A percentile compares a stretch with the other conserved stretches of the same genome.
Evolutionary conservation across 495 filamentous ascomycete genomes (phyloP).

Genomic region (Penicillium arizonense): DNA sequence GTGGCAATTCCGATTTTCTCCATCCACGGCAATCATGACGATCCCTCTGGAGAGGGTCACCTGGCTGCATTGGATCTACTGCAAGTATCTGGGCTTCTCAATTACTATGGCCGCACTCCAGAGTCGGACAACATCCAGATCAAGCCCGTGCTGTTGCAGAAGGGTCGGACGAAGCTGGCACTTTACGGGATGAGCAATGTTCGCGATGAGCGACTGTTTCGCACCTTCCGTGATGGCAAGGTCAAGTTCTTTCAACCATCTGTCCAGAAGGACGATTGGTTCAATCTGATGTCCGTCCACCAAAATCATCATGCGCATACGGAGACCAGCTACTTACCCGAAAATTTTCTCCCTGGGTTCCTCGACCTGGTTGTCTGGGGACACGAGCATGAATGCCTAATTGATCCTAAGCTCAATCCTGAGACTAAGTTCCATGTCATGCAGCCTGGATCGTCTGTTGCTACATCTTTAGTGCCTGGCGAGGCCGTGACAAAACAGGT

Average conservation of each 20-base stretch:
- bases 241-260: constrained; percentile 89
- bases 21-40: constrained; percentile 98
- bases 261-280: constrained; percentile 87
- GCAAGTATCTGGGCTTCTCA: constrained; percentile 85
- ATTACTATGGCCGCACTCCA: constrained; percentile 92
- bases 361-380: constrained; percentile 94
- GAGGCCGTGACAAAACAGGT: constrained; percentile 93
- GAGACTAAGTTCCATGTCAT: constrained; percentile 93
- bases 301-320: constrained; percentile 95
- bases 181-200: constrained; percentile 97
- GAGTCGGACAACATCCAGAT: constrained; percentile 89
- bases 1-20: constrained; percentile 97
- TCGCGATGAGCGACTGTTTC: constrained; percentile 88
- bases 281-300: constrained; percentile 93
- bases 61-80: constrained; percentile 87
- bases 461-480: constrained; percentile 85
- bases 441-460: constrained; percentile 94
- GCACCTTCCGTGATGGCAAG: constrained; percentile 88
- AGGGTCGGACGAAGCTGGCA: constrained; percentile 89
- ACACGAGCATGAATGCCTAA: constrained; percentile 95
- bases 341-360: constrained; percentile 91
- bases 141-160: constrained; percentile 90
- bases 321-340: constrained; percentile 85
- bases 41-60: constrained; percentile 90
- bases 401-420: constrained; percentile 76